These are phyloP conservation scores for Alternaria conjuncta DNA, from an alignment of 2,329 filamentous ascomycete genomes.

Conservation along the genomic window DNA sequence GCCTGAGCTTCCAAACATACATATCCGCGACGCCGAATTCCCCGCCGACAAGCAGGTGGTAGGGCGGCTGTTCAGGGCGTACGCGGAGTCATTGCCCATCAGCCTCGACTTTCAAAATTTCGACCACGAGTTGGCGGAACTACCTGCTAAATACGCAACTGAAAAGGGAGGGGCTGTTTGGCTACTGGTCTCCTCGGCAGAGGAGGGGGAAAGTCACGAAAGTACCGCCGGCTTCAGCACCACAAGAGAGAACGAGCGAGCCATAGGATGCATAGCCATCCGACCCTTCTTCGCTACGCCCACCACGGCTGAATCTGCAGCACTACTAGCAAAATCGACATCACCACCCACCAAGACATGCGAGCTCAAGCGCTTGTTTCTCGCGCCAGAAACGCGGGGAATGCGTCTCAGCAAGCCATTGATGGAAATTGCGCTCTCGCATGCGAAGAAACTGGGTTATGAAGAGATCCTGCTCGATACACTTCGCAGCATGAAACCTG, in stretches of 20 bases:
- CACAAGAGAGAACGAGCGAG: conserved; percentile 14
- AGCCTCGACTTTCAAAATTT: conserved; percentile 66
- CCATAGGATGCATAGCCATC: conserved; percentile 60
- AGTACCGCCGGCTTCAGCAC: background rate
- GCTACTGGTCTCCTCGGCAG: conserved; percentile 48
- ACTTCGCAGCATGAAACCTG: conserved; percentile 59
- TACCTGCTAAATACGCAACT: conserved; percentile 62
- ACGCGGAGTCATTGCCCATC: conserved; percentile 55
- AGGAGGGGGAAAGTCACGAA: background rate
- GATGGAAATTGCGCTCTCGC: conserved; percentile 52
- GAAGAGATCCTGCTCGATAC: conserved; percentile 63
- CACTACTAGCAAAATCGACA: conserved; percentile 7
- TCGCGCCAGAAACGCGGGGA: conserved; percentile 56
- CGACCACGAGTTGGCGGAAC: conserved; percentile 56
- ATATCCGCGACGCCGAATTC: conserved; percentile 44
- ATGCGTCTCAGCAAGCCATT: conserved; percentile 57
- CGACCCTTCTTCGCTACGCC: conserved; percentile 46
- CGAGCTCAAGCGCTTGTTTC: conserved; percentile 67
- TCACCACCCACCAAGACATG: conserved; percentile 35
- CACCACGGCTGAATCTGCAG: conserved; percentile 4
- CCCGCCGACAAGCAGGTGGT: conserved; percentile 51
- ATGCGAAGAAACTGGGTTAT: conserved; percentile 59
- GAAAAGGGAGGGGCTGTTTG: conserved; percentile 56
- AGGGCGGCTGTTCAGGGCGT: conserved; percentile 47
- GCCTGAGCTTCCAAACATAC: conserved; percentile 3